A percentile compares a stretch with the other conserved stretches of the same genome.
Conservation (phyloP, 305 asterid species). For the Fraxinus nigra region DNA sequence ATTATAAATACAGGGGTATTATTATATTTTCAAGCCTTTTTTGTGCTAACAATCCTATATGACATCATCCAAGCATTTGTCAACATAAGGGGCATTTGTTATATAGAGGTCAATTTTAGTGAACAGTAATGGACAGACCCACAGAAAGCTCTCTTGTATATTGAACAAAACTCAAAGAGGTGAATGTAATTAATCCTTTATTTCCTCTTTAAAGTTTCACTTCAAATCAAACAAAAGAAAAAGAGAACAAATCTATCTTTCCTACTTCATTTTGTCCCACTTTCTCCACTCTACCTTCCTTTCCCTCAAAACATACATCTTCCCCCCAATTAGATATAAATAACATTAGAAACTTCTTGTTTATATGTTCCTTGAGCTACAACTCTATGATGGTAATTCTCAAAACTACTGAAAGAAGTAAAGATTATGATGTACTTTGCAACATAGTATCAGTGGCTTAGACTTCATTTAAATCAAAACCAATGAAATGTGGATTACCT, state of each 20-base stretch:
- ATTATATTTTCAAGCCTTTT: not conserved
- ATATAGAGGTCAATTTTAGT: not conserved
- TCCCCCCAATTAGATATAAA: not conserved
- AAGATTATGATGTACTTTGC: not conserved
- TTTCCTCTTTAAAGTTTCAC: not conserved
- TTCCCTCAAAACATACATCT: not conserved
- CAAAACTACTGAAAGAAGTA: not conserved
- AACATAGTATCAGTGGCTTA: slow-evolving; percentile 3
- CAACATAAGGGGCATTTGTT: not conserved
- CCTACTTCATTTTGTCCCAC: not conserved
- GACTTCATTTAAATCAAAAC: not conserved
- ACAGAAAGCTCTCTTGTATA: not conserved
- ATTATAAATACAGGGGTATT: not conserved
- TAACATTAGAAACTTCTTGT: not conserved
- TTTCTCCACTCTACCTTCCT: not conserved
- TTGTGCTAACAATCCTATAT: not conserved
- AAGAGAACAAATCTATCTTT: not conserved
- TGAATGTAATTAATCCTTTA: not conserved
- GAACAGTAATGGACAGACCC: not conserved
- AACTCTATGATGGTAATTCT: not conserved
- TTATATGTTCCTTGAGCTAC: not conserved
- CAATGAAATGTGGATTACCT: not conserved
- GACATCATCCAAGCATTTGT: not conserved
- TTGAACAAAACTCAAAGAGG: not conserved
- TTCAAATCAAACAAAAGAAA: not conserved